Evolutionary conservation across 768 basidiomycete genomes (phyloP).

Genomic region (Exidia glandulosa): DNA sequence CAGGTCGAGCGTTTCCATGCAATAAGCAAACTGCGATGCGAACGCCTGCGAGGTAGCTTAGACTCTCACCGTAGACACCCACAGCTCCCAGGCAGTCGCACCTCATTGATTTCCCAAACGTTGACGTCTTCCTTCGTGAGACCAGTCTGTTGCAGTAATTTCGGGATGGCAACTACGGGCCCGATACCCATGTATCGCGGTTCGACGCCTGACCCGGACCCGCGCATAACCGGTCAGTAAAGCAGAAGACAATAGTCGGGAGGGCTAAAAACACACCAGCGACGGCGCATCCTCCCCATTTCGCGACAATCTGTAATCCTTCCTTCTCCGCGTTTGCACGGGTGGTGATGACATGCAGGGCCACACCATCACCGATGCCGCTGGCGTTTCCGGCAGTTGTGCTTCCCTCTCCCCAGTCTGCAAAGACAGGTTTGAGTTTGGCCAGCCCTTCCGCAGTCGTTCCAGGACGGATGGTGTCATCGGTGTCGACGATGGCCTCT

Average conservation of each 20-base stretch:
- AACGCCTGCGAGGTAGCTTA: too few relatives aligned
- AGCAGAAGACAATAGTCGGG: not conserved
- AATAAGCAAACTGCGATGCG: slow-evolving; percentile 89
- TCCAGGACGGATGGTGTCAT: slow-evolving; percentile 82
- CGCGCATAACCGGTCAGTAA: not conserved
- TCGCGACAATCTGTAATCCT: slow-evolving; percentile 70
- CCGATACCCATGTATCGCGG: slow-evolving; percentile 71
- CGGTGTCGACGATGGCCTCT: slow-evolving; percentile 45
- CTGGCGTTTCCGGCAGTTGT: slow-evolving; percentile 83
- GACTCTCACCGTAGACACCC: too few relatives aligned
- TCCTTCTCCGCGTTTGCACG: slow-evolving; percentile 64
- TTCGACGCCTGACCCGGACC: slow-evolving; percentile 45
- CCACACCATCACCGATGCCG: slow-evolving; percentile 89
- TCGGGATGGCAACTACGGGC: slow-evolving; percentile 62
- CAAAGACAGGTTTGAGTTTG: slow-evolving; percentile 79
- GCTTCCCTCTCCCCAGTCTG: slow-evolving; percentile 56
- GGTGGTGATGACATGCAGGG: slow-evolving; percentile 72
- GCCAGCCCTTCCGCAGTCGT: slow-evolving; percentile 69
- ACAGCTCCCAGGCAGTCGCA: not conserved
- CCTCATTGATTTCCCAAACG: slow-evolving; percentile 68
- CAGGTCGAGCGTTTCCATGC: slow-evolving; percentile 67
- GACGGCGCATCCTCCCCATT: slow-evolving; percentile 68
- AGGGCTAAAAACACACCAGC: slow-evolving; percentile 40
- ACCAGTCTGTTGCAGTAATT: slow-evolving; percentile 48
- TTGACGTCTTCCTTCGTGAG: slow-evolving; percentile 64